phyloP scores from a whole-genome alignment of 352 stramenopile genomes.

The Phytophthora hibernalis region DNA sequence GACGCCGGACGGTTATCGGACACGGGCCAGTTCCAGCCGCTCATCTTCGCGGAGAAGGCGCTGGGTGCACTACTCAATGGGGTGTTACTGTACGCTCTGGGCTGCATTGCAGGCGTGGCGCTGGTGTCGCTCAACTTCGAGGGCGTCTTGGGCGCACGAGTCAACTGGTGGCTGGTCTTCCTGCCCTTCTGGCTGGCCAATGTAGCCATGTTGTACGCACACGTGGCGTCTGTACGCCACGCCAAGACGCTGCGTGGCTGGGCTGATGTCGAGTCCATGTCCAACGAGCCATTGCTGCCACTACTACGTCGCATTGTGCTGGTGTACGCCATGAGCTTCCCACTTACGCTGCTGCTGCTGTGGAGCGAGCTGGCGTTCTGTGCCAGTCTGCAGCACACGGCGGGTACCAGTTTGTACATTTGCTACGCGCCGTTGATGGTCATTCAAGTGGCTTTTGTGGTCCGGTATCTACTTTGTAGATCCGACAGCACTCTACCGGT shows the following conservation, averaged over 20 bases:
- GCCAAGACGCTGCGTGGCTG: constrained; percentile 73
- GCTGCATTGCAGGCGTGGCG: constrained; percentile 72
- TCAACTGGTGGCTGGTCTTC: constrained; percentile 89
- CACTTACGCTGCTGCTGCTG: constrained; percentile 72
- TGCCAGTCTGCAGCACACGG: constrained; percentile 61
- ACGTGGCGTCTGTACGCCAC: constrained; percentile 68
- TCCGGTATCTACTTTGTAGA: constrained; percentile 82
- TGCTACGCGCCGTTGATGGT: constrained; percentile 83
- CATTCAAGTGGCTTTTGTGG: constrained; percentile 83
- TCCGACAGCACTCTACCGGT: constrained; percentile 81
- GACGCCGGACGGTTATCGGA: constrained; percentile 36
- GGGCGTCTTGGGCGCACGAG: constrained; percentile 53
- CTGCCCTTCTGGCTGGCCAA: constrained; percentile 86
- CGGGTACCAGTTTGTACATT: constrained; percentile 74
- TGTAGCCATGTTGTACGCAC: constrained; percentile 58
- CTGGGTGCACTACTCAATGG: constrained; percentile 77
- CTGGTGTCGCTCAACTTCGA: constrained; percentile 86
- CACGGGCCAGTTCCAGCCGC: constrained; percentile 70
- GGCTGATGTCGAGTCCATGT: constrained; percentile 84
- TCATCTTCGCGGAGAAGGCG: constrained; percentile 81
- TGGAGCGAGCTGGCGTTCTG: constrained; percentile 89
- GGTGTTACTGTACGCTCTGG: constrained; percentile 79
- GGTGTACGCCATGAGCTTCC: constrained; percentile 78
- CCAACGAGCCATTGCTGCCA: constrained; percentile 81
- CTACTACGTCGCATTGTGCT: constrained; percentile 78